Evolutionary conservation across 495 filamentous ascomycete genomes (phyloP).

Genomic region (Neurospora sp.): DNA sequence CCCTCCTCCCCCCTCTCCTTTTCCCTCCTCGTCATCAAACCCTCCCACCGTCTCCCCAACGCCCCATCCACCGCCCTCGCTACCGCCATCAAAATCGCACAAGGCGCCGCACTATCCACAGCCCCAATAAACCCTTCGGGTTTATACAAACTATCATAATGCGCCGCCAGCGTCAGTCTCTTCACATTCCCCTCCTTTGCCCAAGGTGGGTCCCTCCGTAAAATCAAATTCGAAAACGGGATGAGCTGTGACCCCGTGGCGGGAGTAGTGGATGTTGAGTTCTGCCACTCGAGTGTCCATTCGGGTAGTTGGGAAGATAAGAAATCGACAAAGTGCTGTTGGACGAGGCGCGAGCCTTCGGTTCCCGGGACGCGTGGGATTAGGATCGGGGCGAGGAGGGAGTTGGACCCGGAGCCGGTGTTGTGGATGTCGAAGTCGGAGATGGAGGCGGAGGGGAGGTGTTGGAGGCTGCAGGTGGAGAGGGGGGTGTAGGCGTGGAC

Average conservation of each 20-base stretch:
- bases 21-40: constrained; percentile 45
- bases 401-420: constrained; percentile 43
- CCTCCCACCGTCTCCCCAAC: constrained; percentile 69
- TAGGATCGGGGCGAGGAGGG: constrained; percentile 82
- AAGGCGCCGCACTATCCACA: constrained; percentile 85
- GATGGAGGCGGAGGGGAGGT: constrained; percentile 44
- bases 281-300: constrained; percentile 77
- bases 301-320: constrained; percentile 60
- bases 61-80: constrained; percentile 71
- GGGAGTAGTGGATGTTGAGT: constrained; percentile 75
- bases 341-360: constrained; percentile 45
- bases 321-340: constrained; percentile 75
- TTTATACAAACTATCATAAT: constrained; percentile 80
- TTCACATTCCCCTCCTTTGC: constrained; percentile 52
- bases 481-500: constrained; percentile 58
- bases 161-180: constrained; percentile 77
- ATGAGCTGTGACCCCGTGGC: constrained; percentile 55
- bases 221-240: constrained; percentile 79
- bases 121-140: constrained; percentile 90
- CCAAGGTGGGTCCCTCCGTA: constrained; percentile 86
- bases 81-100: constrained; percentile 82
- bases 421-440: constrained; percentile 69
- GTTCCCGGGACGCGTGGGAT: constrained; percentile 83
- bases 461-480: constrained; percentile 58
- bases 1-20: constrained; percentile 44